Percentiles rank a stretch among this genome's conserved stretches.
These are phyloP conservation scores for Sclerotiophoma versabilis DNA, from an alignment of 2,329 filamentous ascomycete genomes.

Conservation along the genomic window DNA sequence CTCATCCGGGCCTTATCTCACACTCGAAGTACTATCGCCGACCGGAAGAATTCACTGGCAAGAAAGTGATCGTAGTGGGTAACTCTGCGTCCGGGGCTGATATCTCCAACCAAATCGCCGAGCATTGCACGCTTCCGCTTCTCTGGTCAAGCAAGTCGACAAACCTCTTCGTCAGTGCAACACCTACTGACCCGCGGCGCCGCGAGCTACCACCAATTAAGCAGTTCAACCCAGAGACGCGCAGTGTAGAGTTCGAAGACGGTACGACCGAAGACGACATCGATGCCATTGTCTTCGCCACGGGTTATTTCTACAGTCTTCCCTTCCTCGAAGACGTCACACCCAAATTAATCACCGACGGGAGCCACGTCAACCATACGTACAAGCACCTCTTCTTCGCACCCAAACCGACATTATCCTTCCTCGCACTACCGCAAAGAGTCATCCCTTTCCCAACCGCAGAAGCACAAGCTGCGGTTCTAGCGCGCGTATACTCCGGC, in stretches of 20 bases:
- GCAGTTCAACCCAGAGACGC: slow-evolving; percentile 61
- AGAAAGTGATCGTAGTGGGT: slow-evolving; percentile 82
- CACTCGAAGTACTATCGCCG: slow-evolving; percentile 79
- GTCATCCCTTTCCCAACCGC: slow-evolving; percentile 87
- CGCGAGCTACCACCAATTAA: slow-evolving; percentile 63
- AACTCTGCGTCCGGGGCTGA: slow-evolving; percentile 86
- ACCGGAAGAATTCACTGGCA: slow-evolving; percentile 66
- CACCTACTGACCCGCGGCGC: slow-evolving; percentile 57
- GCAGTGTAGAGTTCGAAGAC: slow-evolving; percentile 71
- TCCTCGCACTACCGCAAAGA: slow-evolving; percentile 77
- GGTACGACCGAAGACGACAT: slow-evolving; percentile 70
- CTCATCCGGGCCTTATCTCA: slow-evolving; percentile 50
- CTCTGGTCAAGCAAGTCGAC: slow-evolving; percentile 51
- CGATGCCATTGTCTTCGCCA: slow-evolving; percentile 84
- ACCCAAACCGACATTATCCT: slow-evolving; percentile 77
- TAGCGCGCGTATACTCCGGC: slow-evolving; percentile 80
- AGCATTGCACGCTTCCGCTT: slow-evolving; percentile 65
- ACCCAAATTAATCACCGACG: slow-evolving; percentile 69
- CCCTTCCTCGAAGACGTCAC: slow-evolving; percentile 70
- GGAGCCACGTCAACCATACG: slow-evolving; percentile 72
- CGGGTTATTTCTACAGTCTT: slow-evolving; percentile 85
- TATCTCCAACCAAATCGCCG: slow-evolving; percentile 77
- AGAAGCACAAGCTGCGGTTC: slow-evolving; percentile 78
- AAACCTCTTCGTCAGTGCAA: slow-evolving; percentile 23
- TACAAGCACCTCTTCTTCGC: slow-evolving; percentile 84